A percentile compares a stretch with the other conserved stretches of the same genome.
Evolutionary conservation across 202 grass and related monocot genomes (phyloP).

Genomic region (Musa balbisiana): DNA sequence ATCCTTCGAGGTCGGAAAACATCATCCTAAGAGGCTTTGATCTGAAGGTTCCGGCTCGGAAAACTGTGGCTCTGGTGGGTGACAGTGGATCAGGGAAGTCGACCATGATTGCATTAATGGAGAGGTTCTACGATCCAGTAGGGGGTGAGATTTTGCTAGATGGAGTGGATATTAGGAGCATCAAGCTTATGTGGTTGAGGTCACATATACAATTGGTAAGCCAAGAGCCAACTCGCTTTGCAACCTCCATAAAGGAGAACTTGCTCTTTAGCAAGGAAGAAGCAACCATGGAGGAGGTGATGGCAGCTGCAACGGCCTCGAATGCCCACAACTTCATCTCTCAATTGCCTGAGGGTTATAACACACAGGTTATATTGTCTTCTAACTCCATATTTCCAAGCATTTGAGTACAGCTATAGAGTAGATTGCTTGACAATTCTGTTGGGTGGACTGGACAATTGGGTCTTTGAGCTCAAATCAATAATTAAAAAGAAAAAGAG

Average conservation of each 20-base stretch:
- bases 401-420: too few relatives aligned
- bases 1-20: slow-evolving; percentile 70
- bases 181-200: slow-evolving; percentile 79
- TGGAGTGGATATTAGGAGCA: slow-evolving; percentile 57
- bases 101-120: slow-evolving; percentile 71
- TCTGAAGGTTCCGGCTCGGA: slow-evolving; percentile 61
- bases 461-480: too few relatives aligned
- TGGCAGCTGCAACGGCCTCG: slow-evolving; percentile 53
- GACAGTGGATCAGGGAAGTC: slow-evolving; percentile 81
- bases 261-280: slow-evolving; percentile 87
- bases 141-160: slow-evolving; percentile 57
- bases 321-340: slow-evolving; percentile 98
- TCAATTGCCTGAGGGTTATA: slow-evolving; percentile 76
- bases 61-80: slow-evolving; percentile 66
- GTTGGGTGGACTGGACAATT: too few relatives aligned
- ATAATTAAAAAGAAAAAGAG: too few relatives aligned
- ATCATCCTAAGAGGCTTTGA: slow-evolving; percentile 58
- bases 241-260: slow-evolving; percentile 75
- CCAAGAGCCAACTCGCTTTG: slow-evolving; percentile 90
- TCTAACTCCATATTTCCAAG: too few relatives aligned
- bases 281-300: slow-evolving; percentile 63
- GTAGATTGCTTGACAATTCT: too few relatives aligned
- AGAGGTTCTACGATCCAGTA: slow-evolving; percentile 77
- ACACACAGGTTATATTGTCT: slow-evolving; percentile 48
- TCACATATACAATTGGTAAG: slow-evolving; percentile 83